phyloP scores from a whole-genome alignment of 2,329 filamentous ascomycete genomes.

The Calonectria henricotiae region DNA sequence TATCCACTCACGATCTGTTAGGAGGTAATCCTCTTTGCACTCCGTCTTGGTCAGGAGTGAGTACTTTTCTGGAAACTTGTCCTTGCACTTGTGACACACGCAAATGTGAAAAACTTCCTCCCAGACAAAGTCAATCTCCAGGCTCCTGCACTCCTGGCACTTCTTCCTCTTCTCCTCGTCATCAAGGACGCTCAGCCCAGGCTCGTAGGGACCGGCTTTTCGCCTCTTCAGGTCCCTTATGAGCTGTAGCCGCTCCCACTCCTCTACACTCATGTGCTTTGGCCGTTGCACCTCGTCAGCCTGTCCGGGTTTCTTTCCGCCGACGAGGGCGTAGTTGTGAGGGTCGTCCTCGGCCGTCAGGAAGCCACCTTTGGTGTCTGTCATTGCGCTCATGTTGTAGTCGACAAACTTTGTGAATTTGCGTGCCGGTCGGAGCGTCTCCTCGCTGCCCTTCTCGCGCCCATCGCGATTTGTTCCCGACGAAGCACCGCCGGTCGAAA shows the following conservation, averaged over 20 bases:
- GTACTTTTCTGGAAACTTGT: slow-evolving; percentile 92
- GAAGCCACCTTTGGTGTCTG: slow-evolving; percentile 97
- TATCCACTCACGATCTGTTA: slow-evolving; percentile 84
- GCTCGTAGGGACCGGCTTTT: slow-evolving; percentile 89
- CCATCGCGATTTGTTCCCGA: slow-evolving; percentile 81
- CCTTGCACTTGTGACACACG: slow-evolving; percentile 90
- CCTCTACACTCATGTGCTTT: slow-evolving; percentile 88
- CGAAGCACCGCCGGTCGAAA: slow-evolving; percentile 65
- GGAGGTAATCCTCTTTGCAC: slow-evolving; percentile 92
- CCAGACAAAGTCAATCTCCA: slow-evolving; percentile 97
- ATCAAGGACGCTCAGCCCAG: slow-evolving; percentile 83
- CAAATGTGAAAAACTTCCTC: slow-evolving; percentile 84
- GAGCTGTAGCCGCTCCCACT: slow-evolving; percentile 91
- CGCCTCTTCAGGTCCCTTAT: slow-evolving; percentile 80
- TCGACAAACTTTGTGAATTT: slow-evolving; percentile 97
- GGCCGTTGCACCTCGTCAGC: slow-evolving; percentile 75
- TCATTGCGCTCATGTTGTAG: slow-evolving; percentile 98
- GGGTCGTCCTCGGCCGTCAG: slow-evolving; percentile 93
- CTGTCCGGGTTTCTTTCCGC: slow-evolving; percentile 60
- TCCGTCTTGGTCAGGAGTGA: slow-evolving; percentile 97
- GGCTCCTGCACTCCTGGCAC: slow-evolving; percentile 85
- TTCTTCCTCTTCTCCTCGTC: slow-evolving; percentile 78
- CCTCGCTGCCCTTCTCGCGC: slow-evolving; percentile 66
- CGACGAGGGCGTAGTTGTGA: slow-evolving; percentile 80
- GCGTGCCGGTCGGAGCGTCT: slow-evolving; percentile 79